phyloP scores from a whole-genome alignment of 495 filamentous ascomycete species.

The Hypomontagnella submonticulosa region DNA sequence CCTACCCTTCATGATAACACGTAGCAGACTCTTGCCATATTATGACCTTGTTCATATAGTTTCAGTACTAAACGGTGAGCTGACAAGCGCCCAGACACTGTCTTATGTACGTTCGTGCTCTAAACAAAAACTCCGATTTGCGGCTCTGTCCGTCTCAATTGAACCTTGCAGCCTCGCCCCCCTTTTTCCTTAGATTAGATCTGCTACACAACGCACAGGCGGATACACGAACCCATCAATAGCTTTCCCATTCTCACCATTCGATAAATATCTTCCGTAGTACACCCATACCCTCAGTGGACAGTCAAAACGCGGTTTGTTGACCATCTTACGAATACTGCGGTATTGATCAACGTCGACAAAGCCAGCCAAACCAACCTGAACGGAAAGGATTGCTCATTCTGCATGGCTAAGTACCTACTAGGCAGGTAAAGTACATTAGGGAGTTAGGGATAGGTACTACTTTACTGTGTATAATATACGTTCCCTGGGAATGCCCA shows the following conservation, averaged over 20 bases:
- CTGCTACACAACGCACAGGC: slow-evolving; percentile 24
- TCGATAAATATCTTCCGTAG: slow-evolving; percentile 11
- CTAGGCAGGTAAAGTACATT: not conserved
- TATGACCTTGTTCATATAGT: not conserved
- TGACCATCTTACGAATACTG: not conserved
- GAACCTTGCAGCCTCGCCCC: slow-evolving; percentile 34
- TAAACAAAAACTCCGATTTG: slow-evolving; percentile 37
- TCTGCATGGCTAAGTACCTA: slow-evolving; percentile 4
- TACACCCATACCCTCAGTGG: slow-evolving; percentile 8
- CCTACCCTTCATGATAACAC: no score
- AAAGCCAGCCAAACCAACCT: slow-evolving; percentile 2
- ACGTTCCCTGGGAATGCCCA: slow-evolving; percentile 4
- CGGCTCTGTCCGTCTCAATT: slow-evolving; percentile 35
- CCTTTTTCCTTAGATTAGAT: slow-evolving; percentile 33
- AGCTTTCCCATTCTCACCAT: slow-evolving; percentile 13
- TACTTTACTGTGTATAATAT: slow-evolving; percentile 1
- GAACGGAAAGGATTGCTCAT: slow-evolving; percentile 20
- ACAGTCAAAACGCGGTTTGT: not conserved
- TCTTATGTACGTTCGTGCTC: slow-evolving; percentile 1
- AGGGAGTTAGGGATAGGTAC: not conserved
- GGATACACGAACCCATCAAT: slow-evolving; percentile 11
- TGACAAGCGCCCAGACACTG: not conserved
- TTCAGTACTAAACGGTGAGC: slow-evolving; percentile 17
- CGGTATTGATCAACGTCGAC: slow-evolving; percentile 20
- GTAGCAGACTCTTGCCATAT: no score